Percentiles rank a stretch among this genome's conserved stretches.
Evolutionary conservation across 768 basidiomycete species (phyloP).

Genomic region (Coprinopsis cinerea): DNA sequence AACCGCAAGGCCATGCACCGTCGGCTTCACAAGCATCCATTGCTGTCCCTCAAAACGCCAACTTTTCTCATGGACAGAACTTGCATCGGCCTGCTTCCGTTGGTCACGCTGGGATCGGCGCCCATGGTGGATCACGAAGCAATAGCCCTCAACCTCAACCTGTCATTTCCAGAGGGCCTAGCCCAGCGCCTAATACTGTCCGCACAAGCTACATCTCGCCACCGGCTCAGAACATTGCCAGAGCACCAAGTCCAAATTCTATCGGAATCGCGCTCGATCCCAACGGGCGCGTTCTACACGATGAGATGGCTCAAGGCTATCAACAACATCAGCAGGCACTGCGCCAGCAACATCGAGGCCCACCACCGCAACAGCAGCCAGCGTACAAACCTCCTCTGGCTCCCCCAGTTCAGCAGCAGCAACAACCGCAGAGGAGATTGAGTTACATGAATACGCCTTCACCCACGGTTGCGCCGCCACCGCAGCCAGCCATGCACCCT

Average conservation of each 20-base stretch:
- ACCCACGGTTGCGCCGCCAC: constrained; percentile 27
- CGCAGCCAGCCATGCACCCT: constrained; percentile 25
- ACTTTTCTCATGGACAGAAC: constrained; percentile 29
- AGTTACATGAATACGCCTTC: constrained; percentile 30
- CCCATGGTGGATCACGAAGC: constrained; percentile 53
- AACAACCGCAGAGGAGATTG: constrained; percentile 25
- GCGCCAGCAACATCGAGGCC: constrained; percentile 23
- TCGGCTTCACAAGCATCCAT: constrained; percentile 16
- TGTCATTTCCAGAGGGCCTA: constrained; percentile 45
- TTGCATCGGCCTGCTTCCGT: constrained; percentile 51
- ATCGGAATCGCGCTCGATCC: constrained; percentile 82
- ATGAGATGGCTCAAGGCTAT: constrained; percentile 66
- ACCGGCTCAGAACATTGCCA: constrained; percentile 30
- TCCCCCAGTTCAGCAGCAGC: constrained; percentile 24
- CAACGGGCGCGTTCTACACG: constrained; percentile 73
- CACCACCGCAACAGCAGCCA: constrained; percentile 24
- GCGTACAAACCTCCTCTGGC: constrained; percentile 24
- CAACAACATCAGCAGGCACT: constrained; percentile 38
- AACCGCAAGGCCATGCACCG: constrained; percentile 19
- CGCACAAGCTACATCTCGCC: constrained; percentile 37
- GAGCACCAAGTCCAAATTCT: constrained; percentile 70
- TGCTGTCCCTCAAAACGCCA: constrained; percentile 20
- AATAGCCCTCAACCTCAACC: constrained; percentile 58
- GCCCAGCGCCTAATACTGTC: constrained; percentile 40
- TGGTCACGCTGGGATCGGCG: constrained; percentile 81